Evolutionary conservation across 306 rosid species (phyloP).

Genomic region (Mimosa pudica): DNA sequence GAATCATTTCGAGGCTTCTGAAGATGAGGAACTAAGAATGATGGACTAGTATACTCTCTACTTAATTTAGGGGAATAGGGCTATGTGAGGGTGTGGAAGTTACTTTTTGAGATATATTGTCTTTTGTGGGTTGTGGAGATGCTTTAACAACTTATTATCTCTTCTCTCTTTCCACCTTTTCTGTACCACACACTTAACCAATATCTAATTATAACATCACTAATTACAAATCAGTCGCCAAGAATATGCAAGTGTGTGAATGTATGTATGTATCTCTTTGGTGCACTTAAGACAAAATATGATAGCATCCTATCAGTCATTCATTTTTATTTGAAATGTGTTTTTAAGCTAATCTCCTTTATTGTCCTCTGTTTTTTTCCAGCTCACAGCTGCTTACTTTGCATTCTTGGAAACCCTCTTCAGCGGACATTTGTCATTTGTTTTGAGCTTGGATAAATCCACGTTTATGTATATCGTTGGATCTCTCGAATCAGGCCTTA

Average conservation of each 20-base stretch:
- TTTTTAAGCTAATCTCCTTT: not conserved
- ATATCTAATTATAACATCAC: not conserved
- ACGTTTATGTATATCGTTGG: constrained; percentile 70
- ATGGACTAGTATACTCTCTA: no score
- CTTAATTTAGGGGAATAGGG: no score
- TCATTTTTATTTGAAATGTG: not conserved
- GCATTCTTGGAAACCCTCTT: constrained; percentile 76
- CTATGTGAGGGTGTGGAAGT: no score
- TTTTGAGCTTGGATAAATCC: constrained; percentile 67
- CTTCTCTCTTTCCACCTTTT: no score
- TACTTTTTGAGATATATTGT: no score
- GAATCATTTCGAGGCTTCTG: no score
- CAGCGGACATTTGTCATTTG: constrained; percentile 64
- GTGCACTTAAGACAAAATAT: not conserved
- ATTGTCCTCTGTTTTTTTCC: constrained; percentile 39
- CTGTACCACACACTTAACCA: no score
- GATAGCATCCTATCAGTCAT: not conserved
- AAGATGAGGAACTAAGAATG: no score
- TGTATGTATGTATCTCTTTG: not conserved
- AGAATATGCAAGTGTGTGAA: not conserved
- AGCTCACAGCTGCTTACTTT: constrained; percentile 83
- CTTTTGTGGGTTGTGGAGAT: no score
- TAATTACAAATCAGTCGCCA: not conserved
- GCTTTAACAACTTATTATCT: no score
- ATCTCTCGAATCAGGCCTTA: constrained; percentile 88